Evolutionary conservation across 1,284 basidiomycete genomes (phyloP).

Genomic region (Gymnopus androsaceus): DNA sequence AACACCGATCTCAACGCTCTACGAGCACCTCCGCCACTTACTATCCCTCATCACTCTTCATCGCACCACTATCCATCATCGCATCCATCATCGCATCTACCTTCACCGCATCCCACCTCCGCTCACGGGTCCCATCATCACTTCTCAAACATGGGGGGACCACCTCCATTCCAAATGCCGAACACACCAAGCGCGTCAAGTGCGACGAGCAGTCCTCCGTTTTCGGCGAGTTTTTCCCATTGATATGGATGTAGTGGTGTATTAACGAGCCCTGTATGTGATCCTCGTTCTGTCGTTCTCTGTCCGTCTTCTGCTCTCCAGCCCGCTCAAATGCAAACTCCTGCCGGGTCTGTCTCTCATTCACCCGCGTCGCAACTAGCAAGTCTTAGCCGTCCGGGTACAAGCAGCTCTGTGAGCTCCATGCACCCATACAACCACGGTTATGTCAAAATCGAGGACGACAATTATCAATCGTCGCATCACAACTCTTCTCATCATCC

Average conservation of each 20-base stretch:
- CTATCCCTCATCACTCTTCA: constrained; percentile 44
- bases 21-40: constrained; percentile 58
- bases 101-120: constrained; percentile 4
- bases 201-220: constrained; percentile 70
- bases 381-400: constrained; percentile 34
- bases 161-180: constrained; percentile 59
- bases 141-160: constrained; percentile 39
- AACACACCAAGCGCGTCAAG: constrained; percentile 74
- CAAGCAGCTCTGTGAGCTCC: constrained; percentile 25
- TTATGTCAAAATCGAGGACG: constrained; percentile 67
- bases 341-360: constrained; percentile 47
- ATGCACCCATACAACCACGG: constrained; percentile 43
- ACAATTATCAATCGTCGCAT: constrained; percentile 54
- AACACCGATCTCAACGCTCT: constrained; percentile 43
- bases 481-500: constrained; percentile 13
- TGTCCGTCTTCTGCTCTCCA: constrained; percentile 29
- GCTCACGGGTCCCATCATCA: constrained; percentile 28
- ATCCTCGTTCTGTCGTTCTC: constrained; percentile 26
- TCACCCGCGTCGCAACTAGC: constrained; percentile 42
- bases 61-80: constrained; percentile 40
- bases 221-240: constrained; percentile 75
- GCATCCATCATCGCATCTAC: constrained; percentile 7
- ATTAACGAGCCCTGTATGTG: constrained; percentile 50
- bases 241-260: constrained; percentile 18
- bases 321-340: constrained; percentile 61